These are phyloP conservation scores for Solanum chacoense DNA, from an alignment of 305 asterid species.

Conservation along the genomic window DNA sequence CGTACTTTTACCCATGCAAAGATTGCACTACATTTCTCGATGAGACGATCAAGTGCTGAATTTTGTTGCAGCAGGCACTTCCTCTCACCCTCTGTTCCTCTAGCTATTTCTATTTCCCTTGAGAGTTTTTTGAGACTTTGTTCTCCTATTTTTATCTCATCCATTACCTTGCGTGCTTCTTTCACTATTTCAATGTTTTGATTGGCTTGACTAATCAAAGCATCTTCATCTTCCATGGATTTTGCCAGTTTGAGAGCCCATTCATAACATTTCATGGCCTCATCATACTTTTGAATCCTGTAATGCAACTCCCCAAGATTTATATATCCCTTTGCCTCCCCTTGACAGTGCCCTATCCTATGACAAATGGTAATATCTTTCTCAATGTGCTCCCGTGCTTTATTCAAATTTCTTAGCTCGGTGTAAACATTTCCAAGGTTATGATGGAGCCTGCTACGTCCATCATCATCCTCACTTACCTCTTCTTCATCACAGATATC, in stretches of 20 bases:
- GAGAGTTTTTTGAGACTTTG: constrained; percentile 72
- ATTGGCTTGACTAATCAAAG: constrained; percentile 43
- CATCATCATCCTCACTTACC: constrained; percentile 55
- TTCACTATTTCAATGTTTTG: constrained; percentile 55
- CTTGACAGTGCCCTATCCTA: constrained; percentile 71
- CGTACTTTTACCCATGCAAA: constrained; percentile 63
- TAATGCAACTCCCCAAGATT: constrained; percentile 81
- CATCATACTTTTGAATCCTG: constrained; percentile 56
- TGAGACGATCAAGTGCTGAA: constrained; percentile 55
- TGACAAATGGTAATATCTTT: constrained; percentile 66
- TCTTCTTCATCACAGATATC: constrained; percentile 88
- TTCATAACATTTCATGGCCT: constrained; percentile 65
- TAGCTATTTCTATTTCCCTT: constrained; percentile 46
- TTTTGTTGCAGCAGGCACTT: constrained; percentile 61
- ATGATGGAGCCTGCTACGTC: constrained; percentile 95
- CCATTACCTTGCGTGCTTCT: constrained; percentile 59
- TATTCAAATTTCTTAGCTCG: constrained; percentile 74
- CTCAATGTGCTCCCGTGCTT: constrained; percentile 57
- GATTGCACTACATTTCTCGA: constrained; percentile 71
- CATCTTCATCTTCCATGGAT: constrained; percentile 84
- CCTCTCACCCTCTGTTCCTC: constrained; percentile 61
- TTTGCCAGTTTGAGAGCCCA: constrained; percentile 74
- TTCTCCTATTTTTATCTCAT: constrained; percentile 61
- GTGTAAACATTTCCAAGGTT: constrained; percentile 82
- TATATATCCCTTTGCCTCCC: constrained; percentile 92